Base-by-base conservation (phyloP, 305 asterid genomes). In the Solanum hybrid region DNA sequence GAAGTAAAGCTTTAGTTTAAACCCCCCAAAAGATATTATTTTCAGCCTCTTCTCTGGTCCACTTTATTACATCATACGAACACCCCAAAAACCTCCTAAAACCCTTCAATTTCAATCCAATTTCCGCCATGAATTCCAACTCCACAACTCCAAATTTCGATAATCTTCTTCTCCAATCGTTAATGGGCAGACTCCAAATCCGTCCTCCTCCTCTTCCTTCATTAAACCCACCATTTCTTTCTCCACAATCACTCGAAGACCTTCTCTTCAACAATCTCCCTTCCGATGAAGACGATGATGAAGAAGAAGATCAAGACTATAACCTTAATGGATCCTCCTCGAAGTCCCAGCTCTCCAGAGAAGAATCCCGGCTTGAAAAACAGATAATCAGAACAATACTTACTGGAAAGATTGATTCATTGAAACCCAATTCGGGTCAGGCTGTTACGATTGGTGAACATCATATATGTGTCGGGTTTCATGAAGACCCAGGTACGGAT, bases 391-490 rank as follows among this genome's bases (percentile, higher is more conserved):
- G 97, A 6, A 94, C 93, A 0, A 93, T 97, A 37, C 95, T 94
- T 36, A 60, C 88, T 12, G 96, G 98, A 17, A 95, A 97, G 27
- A 90, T 90, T 42, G 98, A 95, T 27, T 92, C 88, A 34, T 94
- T 97, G 12, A 96, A 95, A 88, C 98, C 98, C 78, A 97, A 97
- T 86, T 96, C 99, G 11, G 98, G 99, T 38, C 98, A 96, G 91
- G 98, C 98, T 3, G 93, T 95, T 77, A 73, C 95, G 24, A 91
- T 97, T 45, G 95, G 98, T 4, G 99, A 95, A 87, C 99, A 97
- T 89, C 99, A 95, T 89, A 94, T 97, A 86, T 97, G 99, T 90
- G 98, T 97, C 3, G 98, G 98, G 80, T 95, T 93, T 92, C 96
- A 95, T 42, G 96, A 95, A 89, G 98, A 96, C 12, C 38, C 92